Conservation (phyloP, 805 yeast genomes). For the Candida silvicultrix region DNA sequence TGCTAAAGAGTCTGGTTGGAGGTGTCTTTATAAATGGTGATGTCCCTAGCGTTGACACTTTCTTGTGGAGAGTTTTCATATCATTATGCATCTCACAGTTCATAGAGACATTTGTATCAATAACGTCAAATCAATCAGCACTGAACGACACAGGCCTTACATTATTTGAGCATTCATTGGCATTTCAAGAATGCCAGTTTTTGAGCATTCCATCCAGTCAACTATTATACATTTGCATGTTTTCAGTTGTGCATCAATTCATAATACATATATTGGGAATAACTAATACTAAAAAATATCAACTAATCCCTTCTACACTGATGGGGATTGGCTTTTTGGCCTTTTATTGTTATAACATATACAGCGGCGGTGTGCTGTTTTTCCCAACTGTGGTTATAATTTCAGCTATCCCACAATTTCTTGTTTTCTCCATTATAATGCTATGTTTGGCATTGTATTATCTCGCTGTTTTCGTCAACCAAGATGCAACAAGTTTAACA, state of each 20-base stretch:
- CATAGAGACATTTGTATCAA: conserved; percentile 58
- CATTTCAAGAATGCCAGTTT: conserved; percentile 65
- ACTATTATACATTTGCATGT: conserved; percentile 42
- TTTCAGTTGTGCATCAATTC: conserved; percentile 53
- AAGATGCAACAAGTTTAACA: conserved; percentile 23
- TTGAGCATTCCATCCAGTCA: conserved; percentile 46
- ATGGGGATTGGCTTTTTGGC: conserved; percentile 48
- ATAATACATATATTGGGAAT: conserved; percentile 59
- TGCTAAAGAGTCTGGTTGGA: not conserved
- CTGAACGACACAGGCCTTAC: conserved; percentile 64
- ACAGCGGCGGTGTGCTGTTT: conserved; percentile 33
- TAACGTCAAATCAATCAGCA: conserved; percentile 49
- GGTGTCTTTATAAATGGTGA: conserved; percentile 4
- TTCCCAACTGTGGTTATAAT: conserved; percentile 52
- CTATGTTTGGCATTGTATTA: conserved; percentile 49
- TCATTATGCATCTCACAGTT: conserved; percentile 56
- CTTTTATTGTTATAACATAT: conserved; percentile 37
- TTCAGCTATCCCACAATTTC: conserved; percentile 63
- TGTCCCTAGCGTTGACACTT: conserved; percentile 27
- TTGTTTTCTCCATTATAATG: conserved; percentile 41
- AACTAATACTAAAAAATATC: conserved; percentile 42
- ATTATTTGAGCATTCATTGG: conserved; percentile 67
- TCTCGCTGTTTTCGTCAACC: conserved; percentile 57
- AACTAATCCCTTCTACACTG: conserved; percentile 58
- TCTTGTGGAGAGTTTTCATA: conserved; percentile 55